Evolutionary conservation across 2,329 filamentous ascomycete species (phyloP), one percentile per base, ranked within the genome.

Genomic region (Fonsecaea monophora): DNA sequence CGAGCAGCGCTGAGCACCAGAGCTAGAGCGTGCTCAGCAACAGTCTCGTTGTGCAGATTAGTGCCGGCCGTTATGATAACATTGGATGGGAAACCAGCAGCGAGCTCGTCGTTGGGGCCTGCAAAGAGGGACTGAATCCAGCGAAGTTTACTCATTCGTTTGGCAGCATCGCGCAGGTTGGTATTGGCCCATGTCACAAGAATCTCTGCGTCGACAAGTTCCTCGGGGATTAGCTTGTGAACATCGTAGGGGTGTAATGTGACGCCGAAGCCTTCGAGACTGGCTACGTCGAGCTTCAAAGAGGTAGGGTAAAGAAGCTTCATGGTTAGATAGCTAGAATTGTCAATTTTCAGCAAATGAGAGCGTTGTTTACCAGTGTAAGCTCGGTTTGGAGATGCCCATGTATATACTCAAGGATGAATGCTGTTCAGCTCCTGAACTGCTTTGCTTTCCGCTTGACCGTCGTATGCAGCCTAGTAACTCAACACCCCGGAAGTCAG

Each of bases 111-210:
- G 74, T 89, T 89, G 71, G 87, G 87, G 0, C 87, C 87, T 0
- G 87, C 87, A 48, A 87, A 87, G 42, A 89, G 85, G 0, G 86
- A 88, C 73, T 89, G 87, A 75, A 89, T 89, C 87, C 87, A 89
- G 69, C 81, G 81, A 12, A 89, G 81, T 55, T 86, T 85, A 60
- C 80, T 83, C 76, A 89, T 80, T 67, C 84, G 82, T 60, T 75
- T 72, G 2, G 83, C 84, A 57, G 86, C 87, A 74, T 88, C 85
- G n/a, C 81, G 77, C 65, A 89, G 85, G 78, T 89, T 89, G 15
- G 79, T 81, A 80, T 89, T 89, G 75, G 80, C 77, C 87, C 87
- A 89, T 8, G 87, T 87, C 2, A 89, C 79, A 67, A 89, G 82
- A 71, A 86, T 78, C 34, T 86, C 82, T 74, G 87, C 87, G 74